Percentiles rank a stretch among this genome's conserved stretches.
phyloP scores from a whole-genome alignment of 176 grass and related monocot species.

The Cocos nucifera region DNA sequence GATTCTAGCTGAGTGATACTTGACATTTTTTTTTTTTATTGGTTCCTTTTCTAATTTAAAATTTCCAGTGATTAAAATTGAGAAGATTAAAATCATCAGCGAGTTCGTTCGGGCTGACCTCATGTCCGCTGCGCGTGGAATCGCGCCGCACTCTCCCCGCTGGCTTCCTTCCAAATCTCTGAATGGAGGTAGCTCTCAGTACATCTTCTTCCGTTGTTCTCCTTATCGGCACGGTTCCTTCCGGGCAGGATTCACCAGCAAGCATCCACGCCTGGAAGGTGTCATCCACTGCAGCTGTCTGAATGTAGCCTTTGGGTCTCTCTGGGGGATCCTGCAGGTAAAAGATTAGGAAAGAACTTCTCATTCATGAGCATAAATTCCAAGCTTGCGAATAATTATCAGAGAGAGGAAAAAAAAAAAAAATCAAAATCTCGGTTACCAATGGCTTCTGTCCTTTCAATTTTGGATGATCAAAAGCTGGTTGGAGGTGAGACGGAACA shows the following conservation, averaged over 20 bases:
- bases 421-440: neutral
- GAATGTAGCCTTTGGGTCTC: neutral
- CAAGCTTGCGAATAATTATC: too few relatives aligned
- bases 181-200: neutral
- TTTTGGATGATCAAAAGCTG: slow-evolving; percentile 15
- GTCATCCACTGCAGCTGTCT: neutral
- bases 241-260: slow-evolving; percentile 1
- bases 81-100: too few relatives aligned
- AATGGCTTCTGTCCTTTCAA: neutral
- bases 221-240: slow-evolving; percentile 7
- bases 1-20: too few relatives aligned
- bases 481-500: slow-evolving; percentile 12
- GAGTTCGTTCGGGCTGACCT: neutral
- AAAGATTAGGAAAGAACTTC: too few relatives aligned
- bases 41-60: too few relatives aligned
- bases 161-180: slow-evolving; percentile 6
- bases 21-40: too few relatives aligned
- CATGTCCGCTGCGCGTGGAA: slow-evolving; percentile 1
- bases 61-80: too few relatives aligned
- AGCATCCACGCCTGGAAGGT: neutral
- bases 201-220: slow-evolving; percentile 5
- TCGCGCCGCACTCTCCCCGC: neutral
- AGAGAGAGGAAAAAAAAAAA: too few relatives aligned
- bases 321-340: slow-evolving; percentile 6
- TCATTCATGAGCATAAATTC: neutral